phyloP scores from a whole-genome alignment of 139 green algal species.

The Tetradesmus lagerheimii region DNA sequence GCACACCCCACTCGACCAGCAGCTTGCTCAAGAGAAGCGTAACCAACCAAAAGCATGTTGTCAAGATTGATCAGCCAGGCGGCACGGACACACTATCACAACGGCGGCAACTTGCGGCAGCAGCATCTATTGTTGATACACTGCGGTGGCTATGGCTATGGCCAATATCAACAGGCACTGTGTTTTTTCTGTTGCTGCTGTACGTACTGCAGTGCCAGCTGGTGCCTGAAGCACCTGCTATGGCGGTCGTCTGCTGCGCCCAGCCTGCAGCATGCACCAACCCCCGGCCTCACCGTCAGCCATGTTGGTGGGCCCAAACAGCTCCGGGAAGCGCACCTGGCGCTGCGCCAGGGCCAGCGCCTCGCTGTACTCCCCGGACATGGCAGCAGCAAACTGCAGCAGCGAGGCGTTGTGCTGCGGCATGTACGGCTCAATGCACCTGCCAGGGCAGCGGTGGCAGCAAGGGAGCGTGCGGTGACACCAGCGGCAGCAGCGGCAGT shows the following conservation, averaged over 20 bases:
- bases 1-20: no score
- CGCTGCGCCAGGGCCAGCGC: background rate
- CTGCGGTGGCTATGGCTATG: no score
- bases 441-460: background rate
- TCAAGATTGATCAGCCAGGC: no score
- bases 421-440: slow-evolving; percentile 46
- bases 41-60: no score
- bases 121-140: no score
- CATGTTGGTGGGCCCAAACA: slow-evolving; percentile 31
- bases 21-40: no score
- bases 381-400: slow-evolving; percentile 19
- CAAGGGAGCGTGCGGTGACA: background rate
- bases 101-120: no score
- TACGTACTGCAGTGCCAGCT: background rate
- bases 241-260: no score
- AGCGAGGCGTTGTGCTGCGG: slow-evolving; percentile 19
- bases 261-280: background rate
- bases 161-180: no score
- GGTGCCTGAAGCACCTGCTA: no score
- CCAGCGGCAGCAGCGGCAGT: background rate
- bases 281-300: background rate
- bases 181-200: no score
- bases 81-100: no score
- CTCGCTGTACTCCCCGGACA: background rate
- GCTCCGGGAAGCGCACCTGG: slow-evolving; percentile 1